Evolutionary conservation across 306 rosid genomes (phyloP), one percentile per base, ranked within the genome.

Genomic region (Casuarina cunninghamiana): DNA sequence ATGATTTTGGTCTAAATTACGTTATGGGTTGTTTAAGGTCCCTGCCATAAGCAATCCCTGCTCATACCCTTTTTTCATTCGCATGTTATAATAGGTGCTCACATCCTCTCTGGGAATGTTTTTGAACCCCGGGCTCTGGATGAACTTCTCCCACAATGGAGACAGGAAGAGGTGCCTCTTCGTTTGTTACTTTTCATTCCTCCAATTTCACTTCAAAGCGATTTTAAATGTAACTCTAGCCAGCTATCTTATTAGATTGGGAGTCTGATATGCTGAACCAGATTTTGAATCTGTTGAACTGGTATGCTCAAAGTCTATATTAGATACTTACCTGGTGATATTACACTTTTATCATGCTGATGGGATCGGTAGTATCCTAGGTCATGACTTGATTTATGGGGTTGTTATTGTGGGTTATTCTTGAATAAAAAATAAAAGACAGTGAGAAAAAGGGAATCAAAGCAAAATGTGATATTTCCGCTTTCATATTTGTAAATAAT

Each of bases 81-180:
- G 71, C 50, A 51, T 76, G 41, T 46, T 55, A n/a, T 51, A 53
- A 13, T 83, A 94, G 98, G 98, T 78, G 96, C 97, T 49, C 98
- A 94, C 76, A 88, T 92, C 78, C 69, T 94, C 82, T 94, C 98
- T 67, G 97, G 98, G 70, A 94, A 92, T 80, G 95, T 92, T 69
- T 94, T 94, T 81, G 97, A 94, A 73, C 95, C 98, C 37, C 97
- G 97, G 68, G 97, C 97, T 4, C 71, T 92, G 76, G 75, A 94
- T 71, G 98, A 94, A 72, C 95, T 94, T 83, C 85, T 94, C 69
- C 98, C 97, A 13, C 86, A 83, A 67, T 94, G 98, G 97, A 94
- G 75, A 77, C 86, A 92, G 74, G 88, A 89, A 74, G 89, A 92
- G 97, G 98, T 91, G 69, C 67, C 73, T 78, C 60, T 65, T 75